phyloP scores from a whole-genome alignment of 164 flowering plant species.

The Macadamia tetraphylla region DNA sequence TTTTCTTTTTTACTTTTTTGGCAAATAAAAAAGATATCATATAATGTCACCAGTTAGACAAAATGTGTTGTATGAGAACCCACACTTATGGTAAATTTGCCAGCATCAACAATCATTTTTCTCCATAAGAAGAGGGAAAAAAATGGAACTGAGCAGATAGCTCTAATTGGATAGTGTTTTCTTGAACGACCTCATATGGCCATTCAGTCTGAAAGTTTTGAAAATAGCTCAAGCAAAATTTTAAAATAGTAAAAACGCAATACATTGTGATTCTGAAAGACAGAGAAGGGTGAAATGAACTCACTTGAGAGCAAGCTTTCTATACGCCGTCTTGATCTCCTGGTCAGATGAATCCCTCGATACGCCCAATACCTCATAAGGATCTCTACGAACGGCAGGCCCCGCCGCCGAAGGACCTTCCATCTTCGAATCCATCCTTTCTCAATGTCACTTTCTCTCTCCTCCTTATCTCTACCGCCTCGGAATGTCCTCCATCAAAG shows the following conservation, averaged over 20 bases:
- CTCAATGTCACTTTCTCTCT: slow-evolving; percentile 4
- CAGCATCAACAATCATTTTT: not conserved
- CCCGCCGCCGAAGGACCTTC: slow-evolving; percentile 53
- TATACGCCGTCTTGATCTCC: slow-evolving; percentile 88
- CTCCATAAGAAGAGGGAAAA: not conserved
- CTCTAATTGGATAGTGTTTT: not conserved
- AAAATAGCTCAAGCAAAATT: not conserved
- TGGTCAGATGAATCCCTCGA: slow-evolving; percentile 80
- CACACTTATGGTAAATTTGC: not conserved
- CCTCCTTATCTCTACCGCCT: not conserved
- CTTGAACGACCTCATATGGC: not conserved
- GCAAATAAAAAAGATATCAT: not conserved
- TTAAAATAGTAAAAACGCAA: not conserved
- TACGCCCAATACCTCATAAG: slow-evolving; percentile 81
- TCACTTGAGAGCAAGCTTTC: slow-evolving; percentile 94
- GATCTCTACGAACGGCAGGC: slow-evolving; percentile 69
- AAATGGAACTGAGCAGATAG: not conserved
- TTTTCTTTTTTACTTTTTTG: no score
- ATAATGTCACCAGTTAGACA: not conserved
- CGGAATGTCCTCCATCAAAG: slow-evolving; percentile 4
- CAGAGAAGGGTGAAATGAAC: slow-evolving; percentile 6
- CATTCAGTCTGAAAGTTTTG: not conserved
- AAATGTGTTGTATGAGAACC: not conserved
- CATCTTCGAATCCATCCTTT: slow-evolving; percentile 41
- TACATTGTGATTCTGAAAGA: not conserved